These are phyloP conservation scores for Aureobasidium sp. DNA, from an alignment of 2,329 filamentous ascomycete genomes.

Conservation along the genomic window DNA sequence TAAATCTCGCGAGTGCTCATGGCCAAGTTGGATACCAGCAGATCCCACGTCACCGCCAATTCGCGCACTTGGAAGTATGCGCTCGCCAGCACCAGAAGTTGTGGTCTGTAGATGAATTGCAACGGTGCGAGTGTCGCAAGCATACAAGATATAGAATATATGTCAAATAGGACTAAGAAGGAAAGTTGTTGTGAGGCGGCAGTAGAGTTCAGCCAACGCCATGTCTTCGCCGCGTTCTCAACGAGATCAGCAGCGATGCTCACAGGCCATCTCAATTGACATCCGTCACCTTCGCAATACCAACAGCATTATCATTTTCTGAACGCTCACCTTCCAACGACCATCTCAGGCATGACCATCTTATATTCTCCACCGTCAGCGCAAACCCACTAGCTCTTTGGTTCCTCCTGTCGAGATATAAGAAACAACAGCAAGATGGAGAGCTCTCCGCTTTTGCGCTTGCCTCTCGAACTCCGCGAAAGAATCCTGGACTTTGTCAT, in stretches of 20 bases:
- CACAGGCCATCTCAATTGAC: too few species aligned
- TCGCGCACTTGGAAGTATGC: background rate
- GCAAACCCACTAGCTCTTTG: too few species aligned
- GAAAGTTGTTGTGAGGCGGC: background rate
- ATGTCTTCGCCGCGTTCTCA: too few species aligned
- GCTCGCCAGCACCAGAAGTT: background rate
- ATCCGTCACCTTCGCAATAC: too few species aligned
- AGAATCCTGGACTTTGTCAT: background rate
- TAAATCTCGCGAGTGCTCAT: background rate
- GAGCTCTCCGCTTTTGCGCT: background rate
- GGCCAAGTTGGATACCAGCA: constrained; percentile 4
- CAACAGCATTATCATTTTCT: too few species aligned
- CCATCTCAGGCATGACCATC: background rate
- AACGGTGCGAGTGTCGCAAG: too few species aligned
- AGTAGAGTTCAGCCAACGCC: background rate
- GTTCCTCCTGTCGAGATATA: background rate
- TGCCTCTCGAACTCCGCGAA: constrained; percentile 11
- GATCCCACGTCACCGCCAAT: constrained; percentile 13
- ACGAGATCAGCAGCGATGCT: too few species aligned
- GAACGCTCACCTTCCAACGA: too few species aligned
- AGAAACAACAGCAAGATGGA: background rate
- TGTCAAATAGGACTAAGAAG: background rate
- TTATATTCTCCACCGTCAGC: too few species aligned
- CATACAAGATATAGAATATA: background rate
- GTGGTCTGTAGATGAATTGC: background rate